Conservation (phyloP, 768 basidiomycete genomes). For the Tulasnella sp. region DNA sequence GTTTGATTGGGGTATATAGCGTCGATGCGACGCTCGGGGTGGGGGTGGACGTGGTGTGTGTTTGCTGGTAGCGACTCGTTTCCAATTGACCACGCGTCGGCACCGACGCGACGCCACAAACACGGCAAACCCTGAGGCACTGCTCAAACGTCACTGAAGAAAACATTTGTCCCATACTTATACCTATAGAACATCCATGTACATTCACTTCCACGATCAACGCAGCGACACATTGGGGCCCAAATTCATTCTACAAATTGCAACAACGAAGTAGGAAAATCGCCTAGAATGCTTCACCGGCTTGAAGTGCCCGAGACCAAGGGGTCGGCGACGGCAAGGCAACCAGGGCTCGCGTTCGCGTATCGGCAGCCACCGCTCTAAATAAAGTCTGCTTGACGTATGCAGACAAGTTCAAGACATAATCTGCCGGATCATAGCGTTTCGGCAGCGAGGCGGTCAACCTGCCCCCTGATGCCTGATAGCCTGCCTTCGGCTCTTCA, state of each 20-base stretch:
- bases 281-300: not conserved
- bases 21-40: not conserved
- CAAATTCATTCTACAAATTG: not conserved
- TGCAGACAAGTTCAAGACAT: slow-evolving; percentile 45
- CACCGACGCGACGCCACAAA: not conserved
- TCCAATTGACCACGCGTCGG: not conserved
- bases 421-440: slow-evolving; percentile 57
- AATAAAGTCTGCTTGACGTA: slow-evolving; percentile 35
- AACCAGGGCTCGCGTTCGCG: not conserved
- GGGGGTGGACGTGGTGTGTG: not conserved
- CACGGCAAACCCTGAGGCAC: too few species aligned
- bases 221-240: too few species aligned
- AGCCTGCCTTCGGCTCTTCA: slow-evolving; percentile 87
- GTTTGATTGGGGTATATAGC: not conserved
- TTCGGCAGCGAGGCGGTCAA: slow-evolving; percentile 76
- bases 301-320: slow-evolving; percentile 11
- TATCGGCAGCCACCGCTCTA: not conserved
- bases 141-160: too few species aligned
- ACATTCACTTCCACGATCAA: too few species aligned
- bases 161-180: too few species aligned
- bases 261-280: too few species aligned
- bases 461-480: slow-evolving; percentile 92
- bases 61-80: too few species aligned
- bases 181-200: too few species aligned
- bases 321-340: not conserved